These are phyloP conservation scores for Isoetes taiwanensis DNA, from an alignment of 75 land plant species.

Conservation along the genomic window DNA sequence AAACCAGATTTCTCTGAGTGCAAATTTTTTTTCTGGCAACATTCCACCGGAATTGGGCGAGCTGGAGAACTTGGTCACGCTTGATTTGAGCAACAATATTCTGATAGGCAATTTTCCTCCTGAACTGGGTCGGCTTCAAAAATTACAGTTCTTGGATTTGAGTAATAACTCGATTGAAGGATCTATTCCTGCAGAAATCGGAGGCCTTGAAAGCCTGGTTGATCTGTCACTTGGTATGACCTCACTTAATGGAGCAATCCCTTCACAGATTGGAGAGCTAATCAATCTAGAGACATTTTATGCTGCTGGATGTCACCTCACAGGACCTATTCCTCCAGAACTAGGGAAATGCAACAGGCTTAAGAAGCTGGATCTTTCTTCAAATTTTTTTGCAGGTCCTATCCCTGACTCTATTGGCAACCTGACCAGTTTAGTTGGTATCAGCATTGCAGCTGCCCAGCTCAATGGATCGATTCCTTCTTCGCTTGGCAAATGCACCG, in stretches of 20 bases:
- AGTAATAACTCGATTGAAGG: slow-evolving; percentile 61
- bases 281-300: slow-evolving; percentile 12
- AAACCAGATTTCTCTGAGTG: slow-evolving; percentile 34
- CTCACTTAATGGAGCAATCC: slow-evolving; percentile 12
- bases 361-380: slow-evolving; percentile 11
- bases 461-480: slow-evolving; percentile 19
- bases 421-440: slow-evolving; percentile 14
- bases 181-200: slow-evolving; percentile 50
- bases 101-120: slow-evolving; percentile 8
- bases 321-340: slow-evolving; percentile 12
- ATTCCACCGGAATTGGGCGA: slow-evolving; percentile 21
- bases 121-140: slow-evolving; percentile 11
- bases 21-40: slow-evolving; percentile 7
- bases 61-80: slow-evolving; percentile 18
- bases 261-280: neutral
- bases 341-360: slow-evolving; percentile 13
- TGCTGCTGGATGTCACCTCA: slow-evolving; percentile 5
- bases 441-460: slow-evolving; percentile 3
- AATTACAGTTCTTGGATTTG: slow-evolving; percentile 60
- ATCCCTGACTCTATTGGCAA: slow-evolving; percentile 39
- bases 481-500: slow-evolving; percentile 33
- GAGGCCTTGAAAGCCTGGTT: slow-evolving; percentile 36
- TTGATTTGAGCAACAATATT: slow-evolving; percentile 8
- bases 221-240: slow-evolving; percentile 12
- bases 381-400: slow-evolving; percentile 22